Base-by-base conservation (phyloP, 306 rosid species). In the Vicia sativa region DNA sequence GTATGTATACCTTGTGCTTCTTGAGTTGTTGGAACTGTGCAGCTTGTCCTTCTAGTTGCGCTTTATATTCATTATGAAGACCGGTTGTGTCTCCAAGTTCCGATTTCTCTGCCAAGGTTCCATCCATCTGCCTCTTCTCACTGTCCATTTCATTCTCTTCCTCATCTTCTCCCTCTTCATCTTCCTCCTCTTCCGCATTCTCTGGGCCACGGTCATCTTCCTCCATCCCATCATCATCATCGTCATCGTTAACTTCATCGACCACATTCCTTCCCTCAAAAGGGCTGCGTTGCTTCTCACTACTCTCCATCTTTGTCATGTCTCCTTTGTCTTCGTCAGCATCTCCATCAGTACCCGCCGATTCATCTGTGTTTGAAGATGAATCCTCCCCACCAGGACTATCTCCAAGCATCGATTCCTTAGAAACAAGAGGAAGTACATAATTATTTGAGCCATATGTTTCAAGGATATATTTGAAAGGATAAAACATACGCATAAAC, bases 371-470 rank as follows among this genome's bases (percentile, higher is more conserved):
- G 72, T 90, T 79, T 46, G 95, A 90, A 68, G 96, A 86, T 31
- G 93, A 89, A 76, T 86, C 96, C 69, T 76, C 91, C 12, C 87
- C 89, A 38, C 84, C 82, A 42, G 85, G 91, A 61, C 96, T 92
- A 68, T 80, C 91, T 38, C 42, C 89, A 42, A 59, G 86, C 65
- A 76, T 74, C 43, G 90, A 61, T 74, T 85, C 90, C 98, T 90
- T 79, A 53, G 60, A 64, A 77, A 52, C 53, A 63, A 65, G 61
- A 68, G 18, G 62, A 28, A 15, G 8, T 44, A 49, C 14, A 21
- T 25, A 21, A 45, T 28, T 29, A 29, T 37, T 31, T 25, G 21
- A 21, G 28, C 3, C 28, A 2, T 25, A 25, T 25, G 28, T n/a
- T n/a, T n/a, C n/a, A n/a, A n/a, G n/a, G n/a, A n/a, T n/a, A n/a